Conservation (phyloP, 1,284 basidiomycete genomes). For the Trametes versicolor region DNA sequence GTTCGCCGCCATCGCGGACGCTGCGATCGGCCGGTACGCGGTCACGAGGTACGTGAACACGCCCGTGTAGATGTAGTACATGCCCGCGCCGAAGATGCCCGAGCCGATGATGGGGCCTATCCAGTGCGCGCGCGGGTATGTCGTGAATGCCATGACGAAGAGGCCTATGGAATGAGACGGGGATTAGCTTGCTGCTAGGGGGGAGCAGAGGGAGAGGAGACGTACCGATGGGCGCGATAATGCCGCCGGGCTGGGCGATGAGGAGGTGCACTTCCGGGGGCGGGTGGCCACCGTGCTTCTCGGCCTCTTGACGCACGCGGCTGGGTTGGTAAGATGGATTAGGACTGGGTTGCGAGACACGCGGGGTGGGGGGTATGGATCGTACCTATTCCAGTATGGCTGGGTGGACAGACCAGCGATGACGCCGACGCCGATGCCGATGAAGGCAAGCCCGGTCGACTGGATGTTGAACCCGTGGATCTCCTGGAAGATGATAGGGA, state of each 20-base stretch:
- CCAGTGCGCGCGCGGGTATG: slow-evolving; percentile 75
- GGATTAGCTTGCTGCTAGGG: slow-evolving; percentile 24
- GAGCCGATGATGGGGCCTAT: slow-evolving; percentile 73
- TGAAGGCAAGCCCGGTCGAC: slow-evolving; percentile 70
- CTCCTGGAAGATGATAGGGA: slow-evolving; percentile 72
- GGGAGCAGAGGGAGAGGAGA: background rate
- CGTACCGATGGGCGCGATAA: slow-evolving; percentile 66
- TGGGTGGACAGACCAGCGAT: slow-evolving; percentile 61
- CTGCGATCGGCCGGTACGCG: slow-evolving; percentile 81
- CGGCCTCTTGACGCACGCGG: slow-evolving; percentile 43
- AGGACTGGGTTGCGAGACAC: slow-evolving; percentile 4
- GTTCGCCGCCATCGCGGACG: slow-evolving; percentile 81
- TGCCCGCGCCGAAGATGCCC: slow-evolving; percentile 66
- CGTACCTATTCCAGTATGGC: slow-evolving; percentile 72
- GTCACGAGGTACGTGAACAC: slow-evolving; percentile 79
- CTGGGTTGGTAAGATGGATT: slow-evolving; percentile 31
- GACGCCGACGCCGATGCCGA: slow-evolving; percentile 80
- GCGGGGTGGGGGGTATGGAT: background rate
- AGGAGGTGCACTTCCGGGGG: slow-evolving; percentile 77
- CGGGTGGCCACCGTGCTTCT: slow-evolving; percentile 55
- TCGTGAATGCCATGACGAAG: slow-evolving; percentile 77
- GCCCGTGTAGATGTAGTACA: slow-evolving; percentile 70
- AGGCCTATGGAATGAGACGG: slow-evolving; percentile 63
- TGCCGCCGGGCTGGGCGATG: slow-evolving; percentile 73
- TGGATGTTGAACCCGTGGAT: slow-evolving; percentile 71